These are phyloP conservation scores for Penicillium sp. DNA, from an alignment of 2,329 filamentous ascomycete species.

Conservation along the genomic window DNA sequence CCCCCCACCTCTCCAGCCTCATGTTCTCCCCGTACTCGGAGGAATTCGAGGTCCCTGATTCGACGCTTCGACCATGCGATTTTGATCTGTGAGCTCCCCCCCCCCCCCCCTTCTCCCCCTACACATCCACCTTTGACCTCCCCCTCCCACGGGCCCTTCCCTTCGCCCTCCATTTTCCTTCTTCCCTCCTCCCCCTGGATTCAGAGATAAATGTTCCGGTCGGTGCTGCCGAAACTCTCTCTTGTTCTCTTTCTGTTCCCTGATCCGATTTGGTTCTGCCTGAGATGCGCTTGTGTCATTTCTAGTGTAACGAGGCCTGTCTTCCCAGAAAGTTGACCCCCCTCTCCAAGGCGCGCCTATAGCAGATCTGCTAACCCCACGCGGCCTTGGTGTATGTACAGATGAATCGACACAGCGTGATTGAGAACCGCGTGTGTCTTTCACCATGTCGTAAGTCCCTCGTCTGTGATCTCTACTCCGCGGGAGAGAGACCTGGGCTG, in stretches of 20 bases:
- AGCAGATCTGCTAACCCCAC: conserved; percentile 41
- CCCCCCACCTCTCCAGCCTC: conserved; percentile 21
- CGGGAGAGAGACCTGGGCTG: conserved; percentile 28
- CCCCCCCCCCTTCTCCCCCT: conserved; percentile 11
- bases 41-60: conserved; percentile 34
- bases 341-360: conserved; percentile 31
- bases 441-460: conserved; percentile 48
- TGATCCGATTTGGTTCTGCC: conserved; percentile 33
- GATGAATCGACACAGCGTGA: conserved; percentile 42
- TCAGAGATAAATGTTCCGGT: conserved; percentile 17
- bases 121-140: background rate
- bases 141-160: background rate
- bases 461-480: conserved; percentile 31
- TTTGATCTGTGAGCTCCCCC: conserved; percentile 30
- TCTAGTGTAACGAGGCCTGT: conserved; percentile 40
- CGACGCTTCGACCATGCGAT: conserved; percentile 33
- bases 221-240: conserved; percentile 7
- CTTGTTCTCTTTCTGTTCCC: conserved; percentile 16
- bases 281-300: conserved; percentile 45
- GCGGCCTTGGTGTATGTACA: conserved; percentile 41
- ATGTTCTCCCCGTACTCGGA: conserved; percentile 35
- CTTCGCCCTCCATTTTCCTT: conserved; percentile 10
- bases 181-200: background rate
- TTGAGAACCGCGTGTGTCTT: conserved; percentile 38
- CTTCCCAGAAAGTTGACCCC: conserved; percentile 34